These are phyloP conservation scores for Pythium volutum DNA, from an alignment of 352 stramenopile species.

Conservation along the genomic window DNA sequence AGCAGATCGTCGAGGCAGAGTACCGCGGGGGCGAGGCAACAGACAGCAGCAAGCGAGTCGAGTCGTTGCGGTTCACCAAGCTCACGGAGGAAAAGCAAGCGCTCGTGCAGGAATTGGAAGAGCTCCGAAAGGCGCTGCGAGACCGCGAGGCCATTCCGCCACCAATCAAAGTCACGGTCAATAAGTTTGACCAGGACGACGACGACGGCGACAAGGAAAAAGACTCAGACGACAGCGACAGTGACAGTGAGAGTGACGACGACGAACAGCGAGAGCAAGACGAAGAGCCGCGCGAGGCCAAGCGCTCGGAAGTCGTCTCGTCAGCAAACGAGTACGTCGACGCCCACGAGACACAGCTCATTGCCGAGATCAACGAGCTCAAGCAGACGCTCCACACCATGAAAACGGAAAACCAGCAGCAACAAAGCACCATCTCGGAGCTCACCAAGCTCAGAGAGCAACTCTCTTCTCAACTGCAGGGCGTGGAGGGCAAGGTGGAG, in stretches of 20 bases:
- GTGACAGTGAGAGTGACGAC: constrained; percentile 9
- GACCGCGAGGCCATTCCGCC: constrained; percentile 17
- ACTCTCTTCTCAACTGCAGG: constrained; percentile 2
- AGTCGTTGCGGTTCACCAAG: constrained; percentile 49
- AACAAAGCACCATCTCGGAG: constrained; percentile 7
- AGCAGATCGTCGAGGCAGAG: constrained; percentile 21
- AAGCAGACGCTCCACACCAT: constrained; percentile 31
- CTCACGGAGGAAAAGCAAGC: constrained; percentile 43
- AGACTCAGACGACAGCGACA: constrained; percentile 2
- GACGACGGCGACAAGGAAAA: constrained; percentile 15
- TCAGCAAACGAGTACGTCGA: constrained; percentile 58
- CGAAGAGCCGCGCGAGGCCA: constrained; percentile 13
- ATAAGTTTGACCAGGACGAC: constrained; percentile 27
- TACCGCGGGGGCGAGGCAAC: not conserved
- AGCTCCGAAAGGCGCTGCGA: constrained; percentile 19
- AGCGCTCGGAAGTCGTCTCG: constrained; percentile 44
- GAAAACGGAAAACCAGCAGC: constrained; percentile 18
- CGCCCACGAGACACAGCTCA: constrained; percentile 48
- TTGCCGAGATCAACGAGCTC: constrained; percentile 51
- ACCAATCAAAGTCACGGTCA: constrained; percentile 16
- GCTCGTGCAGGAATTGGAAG: constrained; percentile 23
- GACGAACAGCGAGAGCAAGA: constrained; percentile 22
- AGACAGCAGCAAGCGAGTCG: constrained; percentile 40
- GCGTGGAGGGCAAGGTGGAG: constrained; percentile 18
- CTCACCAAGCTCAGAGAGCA: constrained; percentile 25